A percentile compares a stretch with the other conserved stretches of the same genome.
phyloP scores from a whole-genome alignment of 495 filamentous ascomycete species.

The Aspergillus mulundensis region DNA sequence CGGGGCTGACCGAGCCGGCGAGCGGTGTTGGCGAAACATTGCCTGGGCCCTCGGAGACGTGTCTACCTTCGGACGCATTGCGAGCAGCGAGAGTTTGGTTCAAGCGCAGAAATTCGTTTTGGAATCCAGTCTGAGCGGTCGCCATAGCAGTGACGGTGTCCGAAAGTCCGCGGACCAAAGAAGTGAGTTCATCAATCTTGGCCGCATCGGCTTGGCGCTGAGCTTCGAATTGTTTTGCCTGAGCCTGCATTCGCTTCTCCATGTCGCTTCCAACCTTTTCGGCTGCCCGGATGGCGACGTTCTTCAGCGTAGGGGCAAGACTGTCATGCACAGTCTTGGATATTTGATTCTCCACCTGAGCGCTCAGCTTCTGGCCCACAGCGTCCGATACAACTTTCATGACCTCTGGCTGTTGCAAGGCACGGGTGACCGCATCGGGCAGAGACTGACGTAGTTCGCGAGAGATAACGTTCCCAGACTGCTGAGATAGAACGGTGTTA shows the following conservation, averaged over 20 bases:
- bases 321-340: conserved; percentile 54
- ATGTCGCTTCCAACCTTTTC: conserved; percentile 61
- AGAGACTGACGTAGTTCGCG: conserved; percentile 52
- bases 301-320: conserved; percentile 62
- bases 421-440: conserved; percentile 52
- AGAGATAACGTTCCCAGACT: conserved; percentile 46
- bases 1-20: conserved; percentile 44
- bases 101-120: conserved; percentile 54
- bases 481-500: conserved; percentile 45
- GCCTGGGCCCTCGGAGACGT: background rate
- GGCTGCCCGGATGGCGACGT: conserved; percentile 51
- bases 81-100: conserved; percentile 30
- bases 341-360: conserved; percentile 66
- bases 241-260: conserved; percentile 59
- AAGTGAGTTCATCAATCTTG: conserved; percentile 81
- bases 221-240: conserved; percentile 62
- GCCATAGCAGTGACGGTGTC: conserved; percentile 71
- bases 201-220: conserved; percentile 63
- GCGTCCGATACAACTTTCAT: conserved; percentile 67
- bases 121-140: conserved; percentile 58
- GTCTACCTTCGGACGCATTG: conserved; percentile 1
- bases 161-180: conserved; percentile 64
- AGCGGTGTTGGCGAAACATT: conserved; percentile 26
- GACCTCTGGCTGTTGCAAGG: conserved; percentile 66
- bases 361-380: conserved; percentile 58